phyloP scores from a whole-genome alignment of 345 rosid species.

The Moricandia moricandioides region DNA sequence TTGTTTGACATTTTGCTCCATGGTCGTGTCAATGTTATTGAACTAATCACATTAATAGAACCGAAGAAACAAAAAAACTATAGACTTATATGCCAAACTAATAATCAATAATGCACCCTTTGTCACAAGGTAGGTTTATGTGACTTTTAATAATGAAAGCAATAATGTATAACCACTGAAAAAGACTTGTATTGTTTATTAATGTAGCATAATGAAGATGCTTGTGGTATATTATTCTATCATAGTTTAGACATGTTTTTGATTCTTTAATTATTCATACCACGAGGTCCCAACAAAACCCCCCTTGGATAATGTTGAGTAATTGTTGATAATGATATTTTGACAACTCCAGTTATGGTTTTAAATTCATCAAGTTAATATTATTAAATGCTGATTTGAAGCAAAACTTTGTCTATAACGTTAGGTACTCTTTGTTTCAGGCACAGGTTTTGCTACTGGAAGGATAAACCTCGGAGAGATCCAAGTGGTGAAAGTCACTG shows the following conservation, averaged over 20 bases:
- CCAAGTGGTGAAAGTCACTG: slow-evolving; percentile 53
- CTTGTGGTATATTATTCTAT: background rate
- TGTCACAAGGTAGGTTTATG: background rate
- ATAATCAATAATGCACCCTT: background rate
- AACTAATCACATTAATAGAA: background rate
- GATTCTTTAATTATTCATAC: background rate
- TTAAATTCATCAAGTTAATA: background rate
- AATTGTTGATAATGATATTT: slow-evolving; percentile 9
- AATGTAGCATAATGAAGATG: background rate
- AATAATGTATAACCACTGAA: slow-evolving; percentile 6
- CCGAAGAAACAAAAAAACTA: background rate
- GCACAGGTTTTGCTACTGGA: slow-evolving; percentile 63
- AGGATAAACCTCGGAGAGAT: slow-evolving; percentile 68
- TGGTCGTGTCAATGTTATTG: slow-evolving; percentile 24
- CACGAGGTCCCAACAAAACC: background rate
- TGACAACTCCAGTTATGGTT: background rate
- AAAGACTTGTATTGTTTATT: background rate
- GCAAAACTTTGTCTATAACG: background rate
- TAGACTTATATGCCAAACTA: background rate
- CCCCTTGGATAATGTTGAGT: slow-evolving; percentile 19
- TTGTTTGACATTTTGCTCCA: slow-evolving; percentile 5
- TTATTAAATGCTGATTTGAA: background rate
- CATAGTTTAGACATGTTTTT: background rate
- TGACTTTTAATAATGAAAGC: background rate
- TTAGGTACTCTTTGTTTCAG: slow-evolving; percentile 40